Percentiles rank a stretch among this genome's conserved stretches.
Conservation (phyloP, 1,284 basidiomycete species). For the Inonotus obliquus region DNA sequence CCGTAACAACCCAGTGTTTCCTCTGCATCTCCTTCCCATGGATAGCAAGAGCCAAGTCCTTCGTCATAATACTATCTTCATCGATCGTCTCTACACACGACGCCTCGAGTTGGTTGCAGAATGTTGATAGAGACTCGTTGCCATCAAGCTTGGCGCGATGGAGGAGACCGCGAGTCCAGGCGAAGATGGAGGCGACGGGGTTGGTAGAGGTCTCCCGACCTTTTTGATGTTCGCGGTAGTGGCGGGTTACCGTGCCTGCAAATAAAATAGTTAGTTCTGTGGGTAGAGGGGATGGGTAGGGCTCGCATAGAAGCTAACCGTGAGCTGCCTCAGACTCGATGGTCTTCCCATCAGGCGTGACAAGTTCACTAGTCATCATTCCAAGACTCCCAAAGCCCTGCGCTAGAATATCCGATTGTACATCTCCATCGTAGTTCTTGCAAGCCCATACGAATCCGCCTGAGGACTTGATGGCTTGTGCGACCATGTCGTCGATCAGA, state of each 20-base stretch:
- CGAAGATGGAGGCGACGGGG: slow-evolving; percentile 97
- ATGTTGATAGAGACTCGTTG: slow-evolving; percentile 72
- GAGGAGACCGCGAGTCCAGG: slow-evolving; percentile 93
- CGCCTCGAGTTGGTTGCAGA: slow-evolving; percentile 80
- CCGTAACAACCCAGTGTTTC: slow-evolving; percentile 91
- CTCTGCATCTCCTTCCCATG: slow-evolving; percentile 89
- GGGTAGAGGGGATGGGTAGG: not conserved
- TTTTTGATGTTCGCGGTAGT: slow-evolving; percentile 97
- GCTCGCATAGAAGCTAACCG: slow-evolving; percentile 37
- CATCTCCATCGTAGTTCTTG: slow-evolving; percentile 98
- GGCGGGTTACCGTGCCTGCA: slow-evolving; percentile 80
- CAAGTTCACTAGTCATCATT: slow-evolving; percentile 97
- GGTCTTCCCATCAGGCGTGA: slow-evolving; percentile 91
- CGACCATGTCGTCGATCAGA: slow-evolving; percentile 92
- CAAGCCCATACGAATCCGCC: slow-evolving; percentile 98
- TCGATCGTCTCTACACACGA: slow-evolving; percentile 93
- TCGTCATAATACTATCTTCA: slow-evolving; percentile 89
- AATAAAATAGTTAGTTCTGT: slow-evolving; percentile 14
- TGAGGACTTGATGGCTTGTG: slow-evolving; percentile 93
- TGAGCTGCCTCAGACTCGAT: slow-evolving; percentile 96
- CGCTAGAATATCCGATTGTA: slow-evolving; percentile 88
- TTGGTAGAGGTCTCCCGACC: slow-evolving; percentile 96
- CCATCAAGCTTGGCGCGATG: slow-evolving; percentile 92
- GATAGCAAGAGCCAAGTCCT: slow-evolving; percentile 94
- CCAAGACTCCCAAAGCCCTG: slow-evolving; percentile 93